Percentiles rank a stretch among this genome's conserved stretches.
Evolutionary conservation across 208 protist species (phyloP).

Genomic region (Trypanosoma vivax): DNA sequence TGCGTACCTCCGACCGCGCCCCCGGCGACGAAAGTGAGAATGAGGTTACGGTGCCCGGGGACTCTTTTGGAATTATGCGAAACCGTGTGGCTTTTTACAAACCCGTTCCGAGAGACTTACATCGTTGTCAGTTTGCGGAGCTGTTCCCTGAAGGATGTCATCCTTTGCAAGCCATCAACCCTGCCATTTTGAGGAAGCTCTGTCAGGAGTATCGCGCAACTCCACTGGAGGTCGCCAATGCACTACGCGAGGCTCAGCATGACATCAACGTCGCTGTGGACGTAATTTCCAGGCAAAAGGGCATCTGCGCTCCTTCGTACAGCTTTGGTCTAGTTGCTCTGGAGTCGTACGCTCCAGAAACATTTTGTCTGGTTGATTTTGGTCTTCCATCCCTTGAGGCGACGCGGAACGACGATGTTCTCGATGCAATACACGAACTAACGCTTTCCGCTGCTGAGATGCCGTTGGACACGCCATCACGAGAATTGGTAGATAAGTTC

Average conservation of each 20-base stretch:
- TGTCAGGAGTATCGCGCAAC: constrained; percentile 54
- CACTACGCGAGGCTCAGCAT: constrained; percentile 38
- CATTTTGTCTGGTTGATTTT: constrained; percentile 78
- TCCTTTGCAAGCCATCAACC: constrained; percentile 53
- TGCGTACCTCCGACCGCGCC: constrained; percentile 29
- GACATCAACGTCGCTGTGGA: constrained; percentile 70
- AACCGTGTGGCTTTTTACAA: constrained; percentile 76
- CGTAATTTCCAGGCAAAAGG: constrained; percentile 35
- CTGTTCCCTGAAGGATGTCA: constrained; percentile 58
- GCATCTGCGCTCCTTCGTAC: constrained; percentile 44
- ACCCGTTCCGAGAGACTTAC: constrained; percentile 42
- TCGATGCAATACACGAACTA: constrained; percentile 84
- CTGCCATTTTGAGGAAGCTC: constrained; percentile 43
- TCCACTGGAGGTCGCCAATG: constrained; percentile 33
- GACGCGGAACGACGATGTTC: constrained; percentile 56
- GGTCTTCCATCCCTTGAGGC: constrained; percentile 58
- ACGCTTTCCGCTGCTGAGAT: constrained; percentile 81
- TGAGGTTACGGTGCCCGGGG: constrained; percentile 58
- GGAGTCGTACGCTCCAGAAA: constrained; percentile 79
- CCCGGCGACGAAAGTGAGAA: constrained; percentile 36
- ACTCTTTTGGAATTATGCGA: constrained; percentile 86
- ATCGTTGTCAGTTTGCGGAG: constrained; percentile 36
- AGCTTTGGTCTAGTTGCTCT: constrained; percentile 76
- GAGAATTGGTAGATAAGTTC: constrained; percentile 53
- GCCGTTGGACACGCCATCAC: constrained; percentile 54